phyloP scores from a whole-genome alignment of 2,329 filamentous ascomycete genomes.

The Fusarium oxysporum region DNA sequence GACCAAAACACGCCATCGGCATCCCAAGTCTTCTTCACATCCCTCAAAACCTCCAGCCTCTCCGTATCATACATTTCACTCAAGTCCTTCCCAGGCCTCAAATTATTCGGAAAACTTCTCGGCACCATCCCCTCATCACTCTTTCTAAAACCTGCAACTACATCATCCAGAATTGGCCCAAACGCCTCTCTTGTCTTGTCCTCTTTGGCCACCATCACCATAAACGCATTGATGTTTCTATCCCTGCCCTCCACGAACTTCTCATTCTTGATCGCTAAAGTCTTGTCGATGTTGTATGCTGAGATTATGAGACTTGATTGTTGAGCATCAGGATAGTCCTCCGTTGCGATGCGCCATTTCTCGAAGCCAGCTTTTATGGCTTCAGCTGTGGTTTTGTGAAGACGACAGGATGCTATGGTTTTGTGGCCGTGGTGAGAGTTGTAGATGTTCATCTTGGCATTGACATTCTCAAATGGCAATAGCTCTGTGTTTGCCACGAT shows the following conservation, averaged over 20 bases:
- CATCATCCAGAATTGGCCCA: constrained; percentile 6
- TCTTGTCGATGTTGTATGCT: constrained; percentile 27
- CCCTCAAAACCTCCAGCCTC: constrained; percentile 28
- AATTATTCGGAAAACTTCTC: constrained; percentile 39
- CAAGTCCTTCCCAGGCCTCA: constrained; percentile 33
- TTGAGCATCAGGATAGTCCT: constrained; percentile 28
- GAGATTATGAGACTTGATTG: constrained; percentile 31
- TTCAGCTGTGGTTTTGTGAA: constrained; percentile 22
- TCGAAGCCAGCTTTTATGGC: constrained; percentile 41
- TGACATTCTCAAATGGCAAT: constrained; percentile 36
- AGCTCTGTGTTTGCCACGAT: constrained; percentile 41
- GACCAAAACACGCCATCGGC: constrained; percentile 44
- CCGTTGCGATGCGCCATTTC: constrained; percentile 40
- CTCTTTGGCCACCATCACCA: constrained; percentile 19
- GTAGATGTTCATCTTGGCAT: constrained; percentile 35
- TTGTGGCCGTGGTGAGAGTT: constrained; percentile 49
- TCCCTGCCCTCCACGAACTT: constrained; percentile 41
- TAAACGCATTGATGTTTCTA: constrained; percentile 24
- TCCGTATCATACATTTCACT: constrained; percentile 35
- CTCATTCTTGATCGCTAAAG: not conserved
- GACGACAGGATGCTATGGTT: constrained; percentile 38
- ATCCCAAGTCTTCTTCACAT: constrained; percentile 44
- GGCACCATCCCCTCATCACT: constrained; percentile 9
- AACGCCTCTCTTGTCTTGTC: constrained; percentile 19
- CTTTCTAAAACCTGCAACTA: constrained; percentile 19